These are phyloP conservation scores for Phytophthora hibernalis DNA, from an alignment of 352 stramenopile species.

Conservation along the genomic window DNA sequence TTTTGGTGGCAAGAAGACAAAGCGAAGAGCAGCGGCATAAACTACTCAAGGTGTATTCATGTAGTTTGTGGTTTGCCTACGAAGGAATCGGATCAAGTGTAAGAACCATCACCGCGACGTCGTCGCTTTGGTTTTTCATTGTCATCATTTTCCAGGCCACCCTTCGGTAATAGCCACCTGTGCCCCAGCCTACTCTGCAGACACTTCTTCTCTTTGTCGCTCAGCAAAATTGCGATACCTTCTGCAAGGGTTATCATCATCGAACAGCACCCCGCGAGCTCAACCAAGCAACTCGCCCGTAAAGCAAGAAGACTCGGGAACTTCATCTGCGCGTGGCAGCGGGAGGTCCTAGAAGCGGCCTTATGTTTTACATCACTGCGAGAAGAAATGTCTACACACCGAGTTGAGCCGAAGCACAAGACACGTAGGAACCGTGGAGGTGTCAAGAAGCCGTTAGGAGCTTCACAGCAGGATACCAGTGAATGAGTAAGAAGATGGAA, in stretches of 20 bases:
- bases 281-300: constrained; percentile 28
- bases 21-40: constrained; percentile 30
- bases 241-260: constrained; percentile 57
- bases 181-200: neutral
- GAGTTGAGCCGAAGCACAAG: neutral
- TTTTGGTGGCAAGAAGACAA: constrained; percentile 25
- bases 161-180: constrained; percentile 4
- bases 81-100: constrained; percentile 57
- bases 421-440: constrained; percentile 4
- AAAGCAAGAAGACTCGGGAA: constrained; percentile 20
- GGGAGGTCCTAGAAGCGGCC: constrained; percentile 48
- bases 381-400: constrained; percentile 25
- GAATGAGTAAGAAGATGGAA: constrained; percentile 26
- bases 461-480: constrained; percentile 4
- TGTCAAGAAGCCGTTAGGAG: constrained; percentile 8
- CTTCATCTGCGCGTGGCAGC: constrained; percentile 20
- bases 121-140: constrained; percentile 31
- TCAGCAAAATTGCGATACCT: constrained; percentile 59
- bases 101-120: constrained; percentile 42
- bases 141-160: constrained; percentile 45
- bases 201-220: constrained; percentile 29
- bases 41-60: constrained; percentile 1
- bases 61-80: constrained; percentile 3
- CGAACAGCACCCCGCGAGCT: constrained; percentile 37
- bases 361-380: constrained; percentile 50